Percentiles rank a stretch among this genome's conserved stretches.
Conservation (phyloP, 2,329 filamentous ascomycete genomes). For the Colletotrichum godetiae region DNA sequence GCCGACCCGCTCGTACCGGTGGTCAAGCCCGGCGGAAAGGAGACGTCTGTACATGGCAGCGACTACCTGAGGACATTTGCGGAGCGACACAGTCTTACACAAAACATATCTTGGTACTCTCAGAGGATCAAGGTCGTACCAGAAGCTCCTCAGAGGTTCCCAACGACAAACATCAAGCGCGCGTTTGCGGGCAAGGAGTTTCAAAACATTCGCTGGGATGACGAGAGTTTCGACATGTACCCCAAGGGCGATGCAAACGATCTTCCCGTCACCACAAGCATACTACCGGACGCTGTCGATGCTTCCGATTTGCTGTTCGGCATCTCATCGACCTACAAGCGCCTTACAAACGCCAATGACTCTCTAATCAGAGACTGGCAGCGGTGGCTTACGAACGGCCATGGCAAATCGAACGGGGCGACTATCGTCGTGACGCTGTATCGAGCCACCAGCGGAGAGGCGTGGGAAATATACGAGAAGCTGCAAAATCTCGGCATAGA, state of each 20-base stretch:
- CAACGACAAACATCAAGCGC: constrained; percentile 13
- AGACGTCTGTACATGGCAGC: background rate
- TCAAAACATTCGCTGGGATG: constrained; percentile 15
- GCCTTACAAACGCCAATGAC: constrained; percentile 51
- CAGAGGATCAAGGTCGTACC: constrained; percentile 6
- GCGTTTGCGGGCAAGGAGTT: constrained; percentile 7
- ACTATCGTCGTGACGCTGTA: constrained; percentile 55
- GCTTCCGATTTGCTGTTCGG: constrained; percentile 49
- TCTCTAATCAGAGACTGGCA: constrained; percentile 56
- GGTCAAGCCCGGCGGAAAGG: background rate
- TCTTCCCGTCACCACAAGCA: constrained; percentile 47
- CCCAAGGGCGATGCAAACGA: constrained; percentile 37
- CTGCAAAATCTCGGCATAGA: constrained; percentile 20
- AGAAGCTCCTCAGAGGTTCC: background rate
- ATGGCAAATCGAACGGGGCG: constrained; percentile 54
- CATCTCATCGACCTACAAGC: constrained; percentile 52
- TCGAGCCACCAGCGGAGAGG: constrained; percentile 47
- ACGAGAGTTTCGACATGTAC: background rate
- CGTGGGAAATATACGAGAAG: constrained; percentile 42
- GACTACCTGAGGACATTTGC: constrained; percentile 15
- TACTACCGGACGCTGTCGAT: constrained; percentile 47
- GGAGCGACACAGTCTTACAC: constrained; percentile 23
- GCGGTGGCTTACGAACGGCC: constrained; percentile 57
- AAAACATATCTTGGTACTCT: constrained; percentile 22
- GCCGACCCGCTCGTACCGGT: constrained; percentile 24